phyloP scores from a whole-genome alignment of 2,329 filamentous ascomycete species.

The Scedosporium minutisporum region DNA sequence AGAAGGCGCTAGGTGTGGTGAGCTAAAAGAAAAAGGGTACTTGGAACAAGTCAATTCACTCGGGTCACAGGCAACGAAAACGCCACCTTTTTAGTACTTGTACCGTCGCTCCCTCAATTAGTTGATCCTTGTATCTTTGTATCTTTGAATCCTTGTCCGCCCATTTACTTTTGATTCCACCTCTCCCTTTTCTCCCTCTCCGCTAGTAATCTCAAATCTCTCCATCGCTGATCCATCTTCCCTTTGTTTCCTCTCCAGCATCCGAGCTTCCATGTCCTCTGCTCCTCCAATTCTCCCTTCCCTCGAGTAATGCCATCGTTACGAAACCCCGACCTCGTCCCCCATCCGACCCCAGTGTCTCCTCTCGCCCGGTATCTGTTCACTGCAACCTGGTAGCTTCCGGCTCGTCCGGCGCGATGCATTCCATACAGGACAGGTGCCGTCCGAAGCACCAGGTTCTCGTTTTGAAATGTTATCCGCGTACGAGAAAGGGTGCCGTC shows the following conservation, averaged over 20 bases:
- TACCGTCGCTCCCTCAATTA: background rate
- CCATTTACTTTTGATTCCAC: constrained; percentile 1
- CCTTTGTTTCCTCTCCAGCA: background rate
- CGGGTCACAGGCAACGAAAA: background rate
- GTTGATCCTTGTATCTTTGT: too few relatives aligned
- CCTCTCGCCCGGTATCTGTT: background rate
- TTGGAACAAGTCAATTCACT: background rate
- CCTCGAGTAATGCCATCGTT: constrained; percentile 4
- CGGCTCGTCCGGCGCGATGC: constrained; percentile 35
- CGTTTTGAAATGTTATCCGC: constrained; percentile 92
- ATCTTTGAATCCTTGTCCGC: too few relatives aligned
- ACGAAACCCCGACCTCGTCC: background rate
- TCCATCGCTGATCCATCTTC: background rate
- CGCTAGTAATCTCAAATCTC: too few relatives aligned
- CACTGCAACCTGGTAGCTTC: background rate
- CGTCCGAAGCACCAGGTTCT: constrained; percentile 96
- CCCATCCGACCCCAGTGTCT: background rate
- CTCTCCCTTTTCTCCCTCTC: constrained; percentile 4
- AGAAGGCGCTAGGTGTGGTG: too few relatives aligned
- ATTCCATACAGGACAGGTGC: constrained; percentile 56
- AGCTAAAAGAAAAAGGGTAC: too few relatives aligned
- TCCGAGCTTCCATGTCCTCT: background rate
- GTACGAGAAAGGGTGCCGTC: constrained; percentile 79
- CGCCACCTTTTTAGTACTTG: background rate
- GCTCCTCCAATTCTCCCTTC: background rate